A percentile compares a stretch with the other conserved stretches of the same genome.
phyloP scores from a whole-genome alignment of 169 alveolate genomes.

The Plasmodium ovale region DNA sequence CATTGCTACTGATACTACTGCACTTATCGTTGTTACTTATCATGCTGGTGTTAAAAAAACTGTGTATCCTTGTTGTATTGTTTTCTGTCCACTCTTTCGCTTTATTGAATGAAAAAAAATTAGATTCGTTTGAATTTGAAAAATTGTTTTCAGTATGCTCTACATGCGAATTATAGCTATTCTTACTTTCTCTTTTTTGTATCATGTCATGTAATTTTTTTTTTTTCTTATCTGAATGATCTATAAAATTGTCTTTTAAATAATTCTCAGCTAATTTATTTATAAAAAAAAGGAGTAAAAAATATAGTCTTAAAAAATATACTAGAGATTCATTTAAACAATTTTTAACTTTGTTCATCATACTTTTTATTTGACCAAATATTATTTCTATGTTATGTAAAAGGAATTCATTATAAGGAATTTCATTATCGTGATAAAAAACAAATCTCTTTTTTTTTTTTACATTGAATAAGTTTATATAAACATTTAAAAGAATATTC shows the following conservation, averaged over 20 bases:
- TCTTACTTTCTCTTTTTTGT: not conserved
- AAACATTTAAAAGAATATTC: constrained; percentile 47
- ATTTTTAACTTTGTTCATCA: constrained; percentile 42
- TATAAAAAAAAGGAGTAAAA: constrained; percentile 33
- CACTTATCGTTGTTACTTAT: too few relatives aligned
- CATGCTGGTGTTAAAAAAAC: too few relatives aligned
- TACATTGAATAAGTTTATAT: constrained; percentile 35
- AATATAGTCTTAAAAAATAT: constrained; percentile 34
- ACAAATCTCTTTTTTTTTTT: constrained; percentile 17
- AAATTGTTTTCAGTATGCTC: too few relatives aligned
- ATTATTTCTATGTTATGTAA: constrained; percentile 42
- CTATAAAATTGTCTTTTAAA: not conserved
- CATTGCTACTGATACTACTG: too few relatives aligned
- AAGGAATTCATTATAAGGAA: constrained; percentile 37
- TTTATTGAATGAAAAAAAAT: too few relatives aligned
- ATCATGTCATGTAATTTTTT: not conserved
- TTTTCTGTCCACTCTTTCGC: too few relatives aligned
- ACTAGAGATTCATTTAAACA: constrained; percentile 17
- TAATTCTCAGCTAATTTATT: constrained; percentile 31
- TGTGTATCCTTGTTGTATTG: too few relatives aligned
- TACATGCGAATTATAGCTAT: not conserved
- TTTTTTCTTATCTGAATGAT: not conserved
- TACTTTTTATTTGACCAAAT: constrained; percentile 30
- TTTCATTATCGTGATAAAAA: constrained; percentile 52
- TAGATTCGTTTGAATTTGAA: too few relatives aligned